phyloP scores from a whole-genome alignment of 768 basidiomycete species.

The Suillus subalutaceus region DNA sequence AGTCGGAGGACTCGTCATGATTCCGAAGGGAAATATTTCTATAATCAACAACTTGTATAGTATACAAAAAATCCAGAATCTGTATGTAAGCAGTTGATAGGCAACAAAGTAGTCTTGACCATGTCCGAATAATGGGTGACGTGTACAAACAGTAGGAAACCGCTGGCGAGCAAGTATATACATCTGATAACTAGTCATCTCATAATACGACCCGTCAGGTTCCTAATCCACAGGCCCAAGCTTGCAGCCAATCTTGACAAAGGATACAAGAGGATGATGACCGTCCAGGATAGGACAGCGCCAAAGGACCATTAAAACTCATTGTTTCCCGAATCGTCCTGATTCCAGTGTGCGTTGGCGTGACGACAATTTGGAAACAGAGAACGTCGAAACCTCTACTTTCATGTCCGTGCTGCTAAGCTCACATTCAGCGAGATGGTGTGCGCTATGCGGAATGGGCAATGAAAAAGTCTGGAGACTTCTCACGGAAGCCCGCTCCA shows the following conservation, averaged over 20 bases:
- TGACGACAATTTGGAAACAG: neutral
- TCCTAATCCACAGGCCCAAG: slow-evolving; percentile 2
- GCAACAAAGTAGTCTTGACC: neutral
- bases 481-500: neutral
- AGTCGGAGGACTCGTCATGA: neutral
- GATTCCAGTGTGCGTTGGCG: neutral
- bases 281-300: neutral
- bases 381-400: neutral
- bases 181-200: neutral
- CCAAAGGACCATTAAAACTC: neutral
- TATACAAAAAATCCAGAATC: neutral
- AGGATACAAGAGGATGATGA: neutral
- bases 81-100: neutral
- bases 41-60: neutral
- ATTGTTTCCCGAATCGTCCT: neutral
- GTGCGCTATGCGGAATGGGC: neutral
- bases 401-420: neutral
- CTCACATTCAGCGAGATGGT: neutral
- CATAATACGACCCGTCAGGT: neutral
- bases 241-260: slow-evolving; percentile 1
- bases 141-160: neutral
- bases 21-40: neutral
- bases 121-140: neutral
- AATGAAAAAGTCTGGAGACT: neutral
- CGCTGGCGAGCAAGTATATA: neutral